phyloP scores from a whole-genome alignment of 495 filamentous ascomycete species.

The Lasiosphaeria ovina region DNA sequence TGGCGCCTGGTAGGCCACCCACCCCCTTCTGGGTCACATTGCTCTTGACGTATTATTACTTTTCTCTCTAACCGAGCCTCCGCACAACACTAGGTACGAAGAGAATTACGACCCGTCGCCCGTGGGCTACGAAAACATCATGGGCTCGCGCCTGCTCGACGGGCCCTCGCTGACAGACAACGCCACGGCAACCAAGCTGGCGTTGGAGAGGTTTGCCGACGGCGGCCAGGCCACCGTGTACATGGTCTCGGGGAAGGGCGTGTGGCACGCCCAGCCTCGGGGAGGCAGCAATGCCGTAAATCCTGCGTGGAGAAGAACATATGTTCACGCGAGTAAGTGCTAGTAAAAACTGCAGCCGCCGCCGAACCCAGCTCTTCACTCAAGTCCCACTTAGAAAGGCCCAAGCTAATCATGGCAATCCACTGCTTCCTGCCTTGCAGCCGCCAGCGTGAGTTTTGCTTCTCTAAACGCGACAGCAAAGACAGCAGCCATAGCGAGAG shows the following conservation, averaged over 20 bases:
- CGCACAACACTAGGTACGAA: slow-evolving; percentile 13
- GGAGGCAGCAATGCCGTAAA: slow-evolving; percentile 43
- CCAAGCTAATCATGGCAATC: background rate
- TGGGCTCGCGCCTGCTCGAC: slow-evolving; percentile 40
- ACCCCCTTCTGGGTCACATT: background rate
- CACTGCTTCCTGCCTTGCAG: slow-evolving; percentile 2
- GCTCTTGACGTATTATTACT: background rate
- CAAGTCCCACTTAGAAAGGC: no score
- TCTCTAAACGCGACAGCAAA: slow-evolving; percentile 37
- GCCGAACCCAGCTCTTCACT: no score
- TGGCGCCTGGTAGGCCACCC: slow-evolving; percentile 41
- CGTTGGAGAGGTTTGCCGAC: slow-evolving; percentile 20
- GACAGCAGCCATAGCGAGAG: slow-evolving; percentile 39
- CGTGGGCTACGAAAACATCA: slow-evolving; percentile 38
- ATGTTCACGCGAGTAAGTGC: slow-evolving; percentile 39
- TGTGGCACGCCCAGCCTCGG: slow-evolving; percentile 38
- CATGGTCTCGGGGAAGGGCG: slow-evolving; percentile 35
- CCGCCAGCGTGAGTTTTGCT: slow-evolving; percentile 34
- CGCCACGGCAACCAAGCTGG: slow-evolving; percentile 24
- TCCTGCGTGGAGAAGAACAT: slow-evolving; percentile 53
- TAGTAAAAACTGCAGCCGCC: no score
- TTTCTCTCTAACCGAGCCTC: background rate
- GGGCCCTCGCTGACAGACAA: slow-evolving; percentile 27
- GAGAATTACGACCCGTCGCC: slow-evolving; percentile 28
- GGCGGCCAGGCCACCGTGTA: slow-evolving; percentile 16